Evolutionary conservation across 2,329 filamentous ascomycete genomes (phyloP).

Genomic region (Phyllosticta citrichinensis): DNA sequence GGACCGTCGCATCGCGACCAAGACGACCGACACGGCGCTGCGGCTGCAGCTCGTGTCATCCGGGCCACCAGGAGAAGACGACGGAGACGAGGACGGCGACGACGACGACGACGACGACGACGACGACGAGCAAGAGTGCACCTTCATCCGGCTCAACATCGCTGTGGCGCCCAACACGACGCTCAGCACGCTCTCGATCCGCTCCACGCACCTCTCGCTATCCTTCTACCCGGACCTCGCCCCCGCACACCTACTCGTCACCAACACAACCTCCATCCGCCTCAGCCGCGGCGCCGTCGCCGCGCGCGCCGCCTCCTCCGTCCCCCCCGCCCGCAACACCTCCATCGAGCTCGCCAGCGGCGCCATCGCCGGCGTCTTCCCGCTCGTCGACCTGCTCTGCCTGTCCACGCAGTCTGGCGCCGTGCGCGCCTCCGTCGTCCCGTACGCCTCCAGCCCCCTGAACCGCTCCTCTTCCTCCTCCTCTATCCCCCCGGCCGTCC

Average conservation of each 20-base stretch:
- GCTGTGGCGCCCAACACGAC: not conserved
- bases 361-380: not conserved
- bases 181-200: not conserved
- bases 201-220: not conserved
- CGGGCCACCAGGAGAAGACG: not conserved
- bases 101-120: not conserved
- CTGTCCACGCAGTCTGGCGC: not conserved
- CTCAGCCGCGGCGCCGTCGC: not conserved
- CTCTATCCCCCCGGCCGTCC: not conserved
- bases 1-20: not conserved
- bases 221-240: not conserved
- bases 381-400: slow-evolving; percentile 3
- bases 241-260: not conserved
- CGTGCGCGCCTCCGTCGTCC: not conserved
- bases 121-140: not conserved
- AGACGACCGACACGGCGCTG: not conserved
- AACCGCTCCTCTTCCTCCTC: not conserved
- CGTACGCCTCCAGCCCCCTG: not conserved
- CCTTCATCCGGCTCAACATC: not conserved
- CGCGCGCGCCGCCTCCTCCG: not conserved
- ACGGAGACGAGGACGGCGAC: not conserved
- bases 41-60: not conserved
- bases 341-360: not conserved
- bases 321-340: not conserved
- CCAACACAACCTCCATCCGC: not conserved